Evolutionary conservation across 1,284 basidiomycete genomes (phyloP), one percentile per base, ranked within the genome.

Genomic region (Leccinum colubrinum): DNA sequence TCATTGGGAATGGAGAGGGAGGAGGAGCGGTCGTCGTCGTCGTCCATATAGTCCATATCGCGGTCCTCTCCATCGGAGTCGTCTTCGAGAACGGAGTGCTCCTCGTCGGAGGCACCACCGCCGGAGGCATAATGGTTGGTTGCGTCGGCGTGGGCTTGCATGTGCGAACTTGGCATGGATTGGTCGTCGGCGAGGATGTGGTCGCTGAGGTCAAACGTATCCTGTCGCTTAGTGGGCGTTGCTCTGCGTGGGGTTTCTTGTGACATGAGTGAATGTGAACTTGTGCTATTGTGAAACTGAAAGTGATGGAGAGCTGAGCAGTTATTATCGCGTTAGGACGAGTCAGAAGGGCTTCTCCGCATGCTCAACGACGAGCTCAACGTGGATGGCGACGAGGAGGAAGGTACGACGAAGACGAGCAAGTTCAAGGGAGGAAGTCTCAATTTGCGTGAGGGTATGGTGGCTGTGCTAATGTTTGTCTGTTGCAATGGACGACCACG

Each of bases 1-100:
- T 94, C 93, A 73, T 94, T 93, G 3, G 93, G 93, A 64, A 94
- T 92, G 43, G 91, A 93, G 39, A 94, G 85, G 3, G 87, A 88
- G 12, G 91, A 94, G 3, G 91, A 93, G 60, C 83, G 84, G 73
- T 90, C 89, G 71, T 90, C 87, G 52, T 89, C 88, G 63, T 86
- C 85, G 66, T 87, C 86, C 67, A 84, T 79, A 71, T 83, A 84
- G 60, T 89, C 86, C 56, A 85, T 82, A 17, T 84, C 82, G 46
- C 77, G 74, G 60, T 87, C 87, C 61, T 91, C 87, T 46, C 75
- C 83, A 62, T 90, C 88, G 2, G 87, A 90, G 71, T 90, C 90
- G 72, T 91, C 89, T 67, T 91, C 90, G 39, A 91, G 81, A 59
- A 91, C 83, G 1, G 88, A 91, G 64, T 90, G 89, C 65, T 90